Base-by-base conservation (phyloP, 2,329 filamentous ascomycete genomes). In the Xylariales sp. region DNA sequence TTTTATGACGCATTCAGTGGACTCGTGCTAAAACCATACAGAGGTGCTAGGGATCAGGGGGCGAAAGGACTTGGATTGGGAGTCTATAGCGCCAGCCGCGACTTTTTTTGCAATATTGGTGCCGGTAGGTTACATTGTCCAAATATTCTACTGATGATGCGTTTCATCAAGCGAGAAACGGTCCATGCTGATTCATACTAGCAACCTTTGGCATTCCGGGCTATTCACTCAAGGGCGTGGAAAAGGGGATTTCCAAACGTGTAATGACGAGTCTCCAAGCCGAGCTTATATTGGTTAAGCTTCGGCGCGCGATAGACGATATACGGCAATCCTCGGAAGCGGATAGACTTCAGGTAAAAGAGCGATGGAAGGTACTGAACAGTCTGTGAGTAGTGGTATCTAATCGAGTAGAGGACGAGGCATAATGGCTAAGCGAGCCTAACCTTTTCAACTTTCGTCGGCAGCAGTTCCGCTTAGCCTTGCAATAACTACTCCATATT, bases 1-100 rank as follows among this genome's bases (percentile, higher is more conserved):
- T 67, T 94, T 18, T 93, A 81, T 57, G 87, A 94, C 55, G 88
- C 87, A 4, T 78, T 93, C 19, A 80, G 87, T 2, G 89, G 88
- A 0, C 68, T 95, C 3, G 74, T 91, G 11, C 90, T 79, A 0
- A 88, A 93, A 50, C 89, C 89, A 0, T 62, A 83, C 4, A 76
- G 76, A 45, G 88, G 82, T 9, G 79, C 78, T 3, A 77, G 76
- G 55, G 79, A 85, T 49, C 76, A 80, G 47, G 82, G 81, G 3
- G 52, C 51, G 15, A 50, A 54, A 11, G 89, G 90, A 1, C 70
- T 90, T 8, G 56, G 88, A 10, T 91, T 89, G 60, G 87, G 87
- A 0, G 70, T 95, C 32, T 88, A 84, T 1, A 91, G 88, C 56
- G 89, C 88, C 1, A 75, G 95, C 28, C 87, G 87, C 4, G 89